Conservation (phyloP, 345 rosid species). For the Eucalyptus globulus region DNA sequence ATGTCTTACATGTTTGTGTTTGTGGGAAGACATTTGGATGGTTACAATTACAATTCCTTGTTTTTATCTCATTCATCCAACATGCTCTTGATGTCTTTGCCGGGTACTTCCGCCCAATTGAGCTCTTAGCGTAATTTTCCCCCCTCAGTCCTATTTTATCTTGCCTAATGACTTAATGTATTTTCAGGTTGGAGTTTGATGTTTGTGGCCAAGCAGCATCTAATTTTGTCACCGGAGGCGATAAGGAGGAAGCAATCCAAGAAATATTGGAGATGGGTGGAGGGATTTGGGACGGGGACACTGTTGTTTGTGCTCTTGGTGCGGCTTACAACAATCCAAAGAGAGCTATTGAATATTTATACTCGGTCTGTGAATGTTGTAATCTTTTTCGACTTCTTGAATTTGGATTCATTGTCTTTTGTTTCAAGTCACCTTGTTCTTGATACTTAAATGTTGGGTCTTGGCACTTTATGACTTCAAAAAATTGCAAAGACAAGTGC, state of each 20-base stretch:
- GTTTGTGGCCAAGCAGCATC: constrained; percentile 76
- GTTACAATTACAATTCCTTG: background rate
- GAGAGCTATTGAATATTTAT: constrained; percentile 93
- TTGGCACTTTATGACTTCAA: background rate
- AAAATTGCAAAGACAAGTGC: background rate
- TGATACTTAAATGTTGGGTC: background rate
- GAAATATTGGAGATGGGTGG: constrained; percentile 94
- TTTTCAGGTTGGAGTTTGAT: constrained; percentile 36
- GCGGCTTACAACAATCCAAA: constrained; percentile 88
- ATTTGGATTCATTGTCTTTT: background rate
- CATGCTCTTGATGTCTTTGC: background rate
- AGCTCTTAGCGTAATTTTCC: background rate
- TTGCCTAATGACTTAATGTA: background rate
- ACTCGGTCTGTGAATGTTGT: constrained; percentile 37
- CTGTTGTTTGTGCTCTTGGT: constrained; percentile 74
- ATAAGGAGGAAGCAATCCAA: constrained; percentile 68
- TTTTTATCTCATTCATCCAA: background rate
- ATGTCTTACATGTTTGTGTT: background rate
- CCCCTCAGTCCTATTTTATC: background rate
- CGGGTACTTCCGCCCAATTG: background rate
- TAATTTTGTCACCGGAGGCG: constrained; percentile 65
- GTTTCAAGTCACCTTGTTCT: background rate
- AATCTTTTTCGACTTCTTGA: background rate
- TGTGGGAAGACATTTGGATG: background rate
- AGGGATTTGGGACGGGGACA: constrained; percentile 81